These are phyloP conservation scores for Betula pendula DNA, from an alignment of 306 rosid genomes.

Conservation along the genomic window DNA sequence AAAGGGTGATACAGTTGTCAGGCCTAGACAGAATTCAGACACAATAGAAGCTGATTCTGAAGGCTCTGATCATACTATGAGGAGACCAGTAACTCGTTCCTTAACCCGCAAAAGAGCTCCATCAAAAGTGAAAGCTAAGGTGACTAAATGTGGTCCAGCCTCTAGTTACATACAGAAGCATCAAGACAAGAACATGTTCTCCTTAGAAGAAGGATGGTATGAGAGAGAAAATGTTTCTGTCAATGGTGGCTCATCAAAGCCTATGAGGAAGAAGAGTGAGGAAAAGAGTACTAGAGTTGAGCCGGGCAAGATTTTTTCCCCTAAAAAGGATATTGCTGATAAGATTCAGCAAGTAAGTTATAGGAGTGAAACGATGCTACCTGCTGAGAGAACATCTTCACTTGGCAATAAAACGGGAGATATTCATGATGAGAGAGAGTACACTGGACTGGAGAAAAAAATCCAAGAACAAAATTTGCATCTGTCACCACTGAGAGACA, in stretches of 20 bases:
- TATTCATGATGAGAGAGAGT: slow-evolving; percentile 33
- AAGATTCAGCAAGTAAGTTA: slow-evolving; percentile 39
- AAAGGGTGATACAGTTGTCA: slow-evolving; percentile 39
- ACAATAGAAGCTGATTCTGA: slow-evolving; percentile 90
- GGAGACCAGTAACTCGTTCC: slow-evolving; percentile 73
- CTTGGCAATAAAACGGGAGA: slow-evolving; percentile 33
- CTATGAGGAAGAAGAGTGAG: slow-evolving; percentile 39
- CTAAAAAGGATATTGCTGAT: slow-evolving; percentile 34
- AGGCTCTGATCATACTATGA: slow-evolving; percentile 42
- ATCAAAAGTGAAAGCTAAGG: slow-evolving; percentile 36
- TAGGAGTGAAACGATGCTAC: slow-evolving; percentile 37
- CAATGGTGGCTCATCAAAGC: slow-evolving; percentile 44
- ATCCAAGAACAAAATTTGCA: slow-evolving; percentile 36
- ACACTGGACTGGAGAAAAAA: slow-evolving; percentile 31
- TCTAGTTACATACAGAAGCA: slow-evolving; percentile 39
- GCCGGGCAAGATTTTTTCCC: slow-evolving; percentile 39
- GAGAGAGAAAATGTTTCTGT: slow-evolving; percentile 35
- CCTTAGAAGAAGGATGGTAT: slow-evolving; percentile 43
- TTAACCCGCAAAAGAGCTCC: slow-evolving; percentile 51
- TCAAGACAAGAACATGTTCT: slow-evolving; percentile 42
- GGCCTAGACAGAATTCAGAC: slow-evolving; percentile 66
- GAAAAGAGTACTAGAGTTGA: slow-evolving; percentile 35
- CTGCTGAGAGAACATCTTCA: slow-evolving; percentile 38
- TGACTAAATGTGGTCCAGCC: slow-evolving; percentile 38
- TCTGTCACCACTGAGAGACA: slow-evolving; percentile 40